These are phyloP conservation scores for Nidula microcarpa DNA, from an alignment of 768 basidiomycete genomes.

Conservation along the genomic window DNA sequence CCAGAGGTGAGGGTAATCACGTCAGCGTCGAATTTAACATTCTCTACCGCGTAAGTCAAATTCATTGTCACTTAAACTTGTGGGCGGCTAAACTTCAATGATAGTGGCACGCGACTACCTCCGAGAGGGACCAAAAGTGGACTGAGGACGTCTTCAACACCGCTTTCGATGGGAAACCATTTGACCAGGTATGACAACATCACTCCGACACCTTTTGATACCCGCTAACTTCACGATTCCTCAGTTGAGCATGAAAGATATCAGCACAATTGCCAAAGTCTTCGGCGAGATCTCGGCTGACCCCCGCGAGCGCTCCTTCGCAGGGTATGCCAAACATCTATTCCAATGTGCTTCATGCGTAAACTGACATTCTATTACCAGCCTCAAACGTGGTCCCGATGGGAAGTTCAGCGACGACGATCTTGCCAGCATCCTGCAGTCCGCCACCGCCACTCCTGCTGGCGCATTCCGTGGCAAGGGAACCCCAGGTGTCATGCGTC, in stretches of 20 bases:
- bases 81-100: no score
- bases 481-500: slow-evolving; percentile 39
- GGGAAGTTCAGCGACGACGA: slow-evolving; percentile 52
- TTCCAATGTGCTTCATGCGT: background rate
- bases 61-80: background rate
- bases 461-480: slow-evolving; percentile 46
- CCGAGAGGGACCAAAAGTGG: slow-evolving; percentile 47
- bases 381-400: slow-evolving; percentile 40
- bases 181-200: slow-evolving; percentile 22
- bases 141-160: slow-evolving; percentile 40
- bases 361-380: slow-evolving; percentile 10
- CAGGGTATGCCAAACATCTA: slow-evolving; percentile 25
- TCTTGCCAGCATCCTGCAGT: slow-evolving; percentile 42
- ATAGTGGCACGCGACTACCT: slow-evolving; percentile 56
- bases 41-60: slow-evolving; percentile 33
- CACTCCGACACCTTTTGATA: background rate
- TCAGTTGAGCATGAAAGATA: slow-evolving; percentile 20
- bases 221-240: background rate
- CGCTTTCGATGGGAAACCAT: slow-evolving; percentile 33
- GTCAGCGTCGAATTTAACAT: slow-evolving; percentile 67
- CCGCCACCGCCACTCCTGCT: slow-evolving; percentile 42
- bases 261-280: slow-evolving; percentile 11
- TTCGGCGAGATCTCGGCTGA: slow-evolving; percentile 12
- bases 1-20: slow-evolving; percentile 61
- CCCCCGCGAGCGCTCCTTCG: slow-evolving; percentile 42